Evolutionary conservation across 106 monocot genomes (phyloP).

Genomic region (Dendrobium officinale): DNA sequence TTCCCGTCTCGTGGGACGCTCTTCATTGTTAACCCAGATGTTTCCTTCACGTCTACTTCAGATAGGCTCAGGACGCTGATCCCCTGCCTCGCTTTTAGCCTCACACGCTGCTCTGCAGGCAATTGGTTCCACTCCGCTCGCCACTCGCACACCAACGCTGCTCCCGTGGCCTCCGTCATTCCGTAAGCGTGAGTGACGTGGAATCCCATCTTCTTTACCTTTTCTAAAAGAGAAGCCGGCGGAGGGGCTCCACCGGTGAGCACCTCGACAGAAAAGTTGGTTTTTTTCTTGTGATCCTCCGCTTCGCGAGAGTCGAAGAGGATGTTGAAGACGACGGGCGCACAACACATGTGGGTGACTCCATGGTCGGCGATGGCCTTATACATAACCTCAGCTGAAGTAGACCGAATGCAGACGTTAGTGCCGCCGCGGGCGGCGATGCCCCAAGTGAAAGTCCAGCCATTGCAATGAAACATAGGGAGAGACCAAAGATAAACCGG

Average conservation of each 20-base stretch:
- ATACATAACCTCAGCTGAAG: conserved; percentile 46
- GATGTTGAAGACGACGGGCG: conserved; percentile 55
- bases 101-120: conserved; percentile 12
- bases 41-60: conserved; percentile 52
- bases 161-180: conserved; percentile 78
- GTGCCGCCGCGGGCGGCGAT: conserved; percentile 73
- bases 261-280: conserved; percentile 30
- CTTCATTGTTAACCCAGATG: conserved; percentile 16
- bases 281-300: not conserved
- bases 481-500: conserved; percentile 87
- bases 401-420: conserved; percentile 64
- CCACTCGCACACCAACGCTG: conserved; percentile 84
- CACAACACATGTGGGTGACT: conserved; percentile 92
- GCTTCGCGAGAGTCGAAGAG: conserved; percentile 27
- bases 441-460: conserved; percentile 93
- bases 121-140: conserved; percentile 46
- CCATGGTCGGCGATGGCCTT: conserved; percentile 46
- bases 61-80: conserved; percentile 49
- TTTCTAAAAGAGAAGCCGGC: conserved; percentile 47
- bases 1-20: conserved; percentile 61
- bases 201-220: conserved; percentile 48
- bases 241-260: conserved; percentile 81
- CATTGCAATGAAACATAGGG: conserved; percentile 97
- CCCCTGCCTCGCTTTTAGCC: conserved; percentile 63
- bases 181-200: conserved; percentile 75